A percentile compares a stretch with the other conserved stretches of the same genome.
phyloP scores from a whole-genome alignment of 805 yeast genomes.

The Wickerhamiella shivajii region DNA sequence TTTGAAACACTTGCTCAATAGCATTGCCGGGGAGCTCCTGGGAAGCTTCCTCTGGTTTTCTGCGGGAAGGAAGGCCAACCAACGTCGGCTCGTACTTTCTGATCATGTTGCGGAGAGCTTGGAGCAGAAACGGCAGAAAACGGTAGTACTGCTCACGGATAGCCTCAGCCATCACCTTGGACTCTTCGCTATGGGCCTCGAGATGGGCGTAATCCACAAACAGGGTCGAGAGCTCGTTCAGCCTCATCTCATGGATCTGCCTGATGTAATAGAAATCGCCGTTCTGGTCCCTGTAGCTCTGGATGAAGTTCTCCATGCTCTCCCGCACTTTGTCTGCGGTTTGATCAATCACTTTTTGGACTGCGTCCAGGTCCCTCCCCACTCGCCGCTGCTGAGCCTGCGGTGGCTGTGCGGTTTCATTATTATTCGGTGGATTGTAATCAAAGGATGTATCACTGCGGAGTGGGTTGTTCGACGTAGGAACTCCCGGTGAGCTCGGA shows the following conservation, averaged over 20 bases:
- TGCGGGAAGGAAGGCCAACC: constrained; percentile 23
- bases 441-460: constrained; percentile 5
- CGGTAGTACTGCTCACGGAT: constrained; percentile 79
- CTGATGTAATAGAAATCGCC: constrained; percentile 46
- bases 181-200: constrained; percentile 44
- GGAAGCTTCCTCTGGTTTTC: constrained; percentile 1
- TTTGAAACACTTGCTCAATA: constrained; percentile 68
- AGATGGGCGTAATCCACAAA: constrained; percentile 79
- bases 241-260: constrained; percentile 69
- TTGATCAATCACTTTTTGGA: constrained; percentile 76
- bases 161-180: constrained; percentile 76
- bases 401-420: no score
- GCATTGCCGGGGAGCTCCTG: constrained; percentile 21
- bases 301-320: constrained; percentile 72
- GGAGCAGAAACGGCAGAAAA: constrained; percentile 69
- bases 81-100: constrained; percentile 63
- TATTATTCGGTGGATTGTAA: not conserved
- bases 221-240: constrained; percentile 58
- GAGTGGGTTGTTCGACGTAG: constrained; percentile 2
- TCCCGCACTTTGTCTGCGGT: constrained; percentile 92
- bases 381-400: constrained; percentile 1
- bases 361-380: constrained; percentile 18
- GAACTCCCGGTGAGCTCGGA: constrained; percentile 7
- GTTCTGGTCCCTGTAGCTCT: constrained; percentile 39
- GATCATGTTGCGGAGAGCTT: constrained; percentile 59